Percentiles rank a stretch among this genome's conserved stretches.
Evolutionary conservation across 768 basidiomycete genomes (phyloP).

Genomic region (Boletus subcaerulescens): DNA sequence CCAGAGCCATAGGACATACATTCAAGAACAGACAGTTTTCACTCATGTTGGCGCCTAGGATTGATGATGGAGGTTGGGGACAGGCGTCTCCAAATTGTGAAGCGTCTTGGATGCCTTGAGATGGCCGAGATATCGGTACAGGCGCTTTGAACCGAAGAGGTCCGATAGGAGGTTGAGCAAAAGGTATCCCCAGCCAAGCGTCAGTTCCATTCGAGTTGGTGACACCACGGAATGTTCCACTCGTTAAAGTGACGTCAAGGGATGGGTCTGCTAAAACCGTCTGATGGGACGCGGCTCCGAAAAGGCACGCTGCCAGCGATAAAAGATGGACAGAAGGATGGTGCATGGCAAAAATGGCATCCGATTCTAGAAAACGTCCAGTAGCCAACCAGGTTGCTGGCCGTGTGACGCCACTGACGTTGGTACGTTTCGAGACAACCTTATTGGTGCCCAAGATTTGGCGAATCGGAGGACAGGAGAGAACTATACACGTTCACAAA

Average conservation of each 20-base stretch:
- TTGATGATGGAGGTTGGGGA: slow-evolving; percentile 41
- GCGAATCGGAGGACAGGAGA: too few species aligned
- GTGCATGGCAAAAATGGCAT: background rate
- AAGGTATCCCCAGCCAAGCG: slow-evolving; percentile 62
- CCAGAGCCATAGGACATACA: slow-evolving; percentile 19
- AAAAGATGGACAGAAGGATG: background rate
- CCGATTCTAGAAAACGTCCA: too few species aligned
- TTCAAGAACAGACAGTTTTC: slow-evolving; percentile 60
- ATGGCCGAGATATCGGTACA: slow-evolving; percentile 35
- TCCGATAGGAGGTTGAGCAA: slow-evolving; percentile 54
- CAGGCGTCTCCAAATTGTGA: slow-evolving; percentile 54
- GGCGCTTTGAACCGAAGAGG: slow-evolving; percentile 57
- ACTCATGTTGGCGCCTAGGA: slow-evolving; percentile 41
- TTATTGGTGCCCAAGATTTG: too few species aligned
- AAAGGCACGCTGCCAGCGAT: background rate
- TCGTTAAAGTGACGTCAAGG: slow-evolving; percentile 37
- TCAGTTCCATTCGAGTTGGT: slow-evolving; percentile 44
- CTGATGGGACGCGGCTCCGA: background rate
- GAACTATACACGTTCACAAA: too few species aligned
- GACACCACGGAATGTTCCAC: slow-evolving; percentile 48
- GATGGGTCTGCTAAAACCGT: background rate
- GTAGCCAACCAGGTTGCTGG: too few species aligned
- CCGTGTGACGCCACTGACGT: too few species aligned
- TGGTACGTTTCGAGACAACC: too few species aligned
- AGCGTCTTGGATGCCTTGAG: slow-evolving; percentile 38